These are phyloP conservation scores for Terana coerulea DNA, from an alignment of 768 basidiomycete species.

Conservation along the genomic window DNA sequence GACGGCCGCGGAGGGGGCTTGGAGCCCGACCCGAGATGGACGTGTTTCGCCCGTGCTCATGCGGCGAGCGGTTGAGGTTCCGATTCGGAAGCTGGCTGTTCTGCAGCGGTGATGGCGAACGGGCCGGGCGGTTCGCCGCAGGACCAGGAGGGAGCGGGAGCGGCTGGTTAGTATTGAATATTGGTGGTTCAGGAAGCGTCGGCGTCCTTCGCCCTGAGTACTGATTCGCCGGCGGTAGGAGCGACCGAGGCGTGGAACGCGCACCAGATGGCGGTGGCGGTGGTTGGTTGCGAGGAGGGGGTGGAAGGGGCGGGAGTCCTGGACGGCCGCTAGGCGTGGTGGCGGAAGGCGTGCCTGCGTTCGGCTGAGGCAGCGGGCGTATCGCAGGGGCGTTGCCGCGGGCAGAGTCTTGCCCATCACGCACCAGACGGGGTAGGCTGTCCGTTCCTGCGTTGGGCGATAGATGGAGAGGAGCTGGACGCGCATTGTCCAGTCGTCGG, in stretches of 20 bases:
- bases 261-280: slow-evolving; percentile 29
- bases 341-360: slow-evolving; percentile 24
- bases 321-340: slow-evolving; percentile 37
- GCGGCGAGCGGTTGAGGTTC: slow-evolving; percentile 27
- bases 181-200: slow-evolving; percentile 47
- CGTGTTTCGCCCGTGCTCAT: slow-evolving; percentile 45
- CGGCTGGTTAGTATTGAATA: slow-evolving; percentile 30
- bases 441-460: slow-evolving; percentile 46
- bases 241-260: slow-evolving; percentile 22
- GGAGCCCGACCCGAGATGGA: slow-evolving; percentile 42
- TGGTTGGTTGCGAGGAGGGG: slow-evolving; percentile 65
- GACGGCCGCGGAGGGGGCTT: slow-evolving; percentile 46
- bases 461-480: slow-evolving; percentile 83
- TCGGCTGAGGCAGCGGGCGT: slow-evolving; percentile 49
- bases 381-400: slow-evolving; percentile 31
- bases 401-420: slow-evolving; percentile 56
- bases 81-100: slow-evolving; percentile 34
- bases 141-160: slow-evolving; percentile 31
- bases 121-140: slow-evolving; percentile 14
- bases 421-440: slow-evolving; percentile 71
- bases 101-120: slow-evolving; percentile 31
- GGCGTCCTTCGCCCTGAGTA: slow-evolving; percentile 48
- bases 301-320: slow-evolving; percentile 63
- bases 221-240: slow-evolving; percentile 18
- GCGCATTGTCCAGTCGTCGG: slow-evolving; percentile 53